Percentiles rank a stretch among this genome's conserved stretches.
phyloP scores from a whole-genome alignment of 495 filamentous ascomycete genomes.

The Margaritispora aquatica region DNA sequence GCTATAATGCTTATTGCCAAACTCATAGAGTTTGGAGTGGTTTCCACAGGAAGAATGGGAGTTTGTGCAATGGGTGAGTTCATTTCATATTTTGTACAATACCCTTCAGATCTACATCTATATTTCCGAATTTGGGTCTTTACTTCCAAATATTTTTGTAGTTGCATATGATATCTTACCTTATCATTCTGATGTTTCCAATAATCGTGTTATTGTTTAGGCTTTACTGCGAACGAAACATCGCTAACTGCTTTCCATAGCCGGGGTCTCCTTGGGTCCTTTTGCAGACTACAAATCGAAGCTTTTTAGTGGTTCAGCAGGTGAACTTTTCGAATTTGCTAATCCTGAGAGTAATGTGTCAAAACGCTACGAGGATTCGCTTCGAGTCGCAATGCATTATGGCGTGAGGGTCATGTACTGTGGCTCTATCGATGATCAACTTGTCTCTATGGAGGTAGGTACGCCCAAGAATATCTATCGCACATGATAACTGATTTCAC shows the following conservation, averaged over 20 bases:
- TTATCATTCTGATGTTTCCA: not conserved
- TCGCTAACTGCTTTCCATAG: conserved; percentile 28
- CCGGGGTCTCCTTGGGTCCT: conserved; percentile 88
- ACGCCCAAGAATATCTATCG: not conserved
- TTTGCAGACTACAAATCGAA: conserved; percentile 82
- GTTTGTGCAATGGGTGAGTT: conserved; percentile 72
- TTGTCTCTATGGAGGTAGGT: conserved; percentile 80
- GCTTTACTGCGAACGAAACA: no score
- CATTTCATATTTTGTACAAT: not conserved
- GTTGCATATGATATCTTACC: no score
- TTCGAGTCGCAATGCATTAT: conserved; percentile 65
- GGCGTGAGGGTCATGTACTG: conserved; percentile 79
- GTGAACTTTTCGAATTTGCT: conserved; percentile 90
- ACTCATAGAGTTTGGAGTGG: conserved; percentile 70
- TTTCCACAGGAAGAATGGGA: conserved; percentile 64
- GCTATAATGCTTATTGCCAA: conserved; percentile 90
- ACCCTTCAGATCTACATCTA: no score
- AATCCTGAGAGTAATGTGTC: conserved; percentile 73
- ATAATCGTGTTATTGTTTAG: no score
- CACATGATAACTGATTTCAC: not conserved
- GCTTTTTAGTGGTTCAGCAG: conserved; percentile 77
- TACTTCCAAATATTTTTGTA: no score
- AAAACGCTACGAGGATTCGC: conserved; percentile 68
- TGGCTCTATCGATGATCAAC: conserved; percentile 93
- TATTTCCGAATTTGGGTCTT: no score